These are phyloP conservation scores for Chaetomium strumarium DNA, from an alignment of 2,329 filamentous ascomycete genomes.

Conservation along the genomic window DNA sequence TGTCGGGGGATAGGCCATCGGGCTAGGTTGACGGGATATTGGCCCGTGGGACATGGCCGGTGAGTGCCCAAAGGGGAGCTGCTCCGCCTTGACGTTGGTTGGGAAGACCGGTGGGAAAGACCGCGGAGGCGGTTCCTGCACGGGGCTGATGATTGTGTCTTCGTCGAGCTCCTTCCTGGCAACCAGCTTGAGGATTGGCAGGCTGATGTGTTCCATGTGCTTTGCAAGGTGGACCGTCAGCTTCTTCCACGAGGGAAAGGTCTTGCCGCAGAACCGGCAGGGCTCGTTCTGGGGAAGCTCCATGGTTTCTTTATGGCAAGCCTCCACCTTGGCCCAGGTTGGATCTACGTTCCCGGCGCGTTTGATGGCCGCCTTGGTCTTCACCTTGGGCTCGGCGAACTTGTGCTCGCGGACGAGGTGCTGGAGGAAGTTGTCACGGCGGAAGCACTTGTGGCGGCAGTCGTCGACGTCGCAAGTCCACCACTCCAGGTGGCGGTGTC, in stretches of 20 bases:
- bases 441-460: conserved; percentile 75
- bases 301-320: conserved; percentile 65
- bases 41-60: conserved; percentile 16
- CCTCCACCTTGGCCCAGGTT: conserved; percentile 72
- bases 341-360: conserved; percentile 52
- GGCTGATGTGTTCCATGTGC: conserved; percentile 87
- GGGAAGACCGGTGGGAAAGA: conserved; percentile 29
- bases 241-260: conserved; percentile 84
- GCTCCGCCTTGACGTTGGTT: conserved; percentile 27
- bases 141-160: conserved; percentile 62
- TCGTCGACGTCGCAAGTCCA: conserved; percentile 81
- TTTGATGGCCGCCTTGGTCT: conserved; percentile 64
- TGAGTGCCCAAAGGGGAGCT: conserved; percentile 21
- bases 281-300: conserved; percentile 66
- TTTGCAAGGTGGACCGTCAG: conserved; percentile 88
- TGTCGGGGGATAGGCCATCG: conserved; percentile 15
- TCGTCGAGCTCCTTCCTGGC: conserved; percentile 41
- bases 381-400: conserved; percentile 72
- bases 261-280: conserved; percentile 80
- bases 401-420: conserved; percentile 91
- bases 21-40: conserved; percentile 12
- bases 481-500: conserved; percentile 83
- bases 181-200: conserved; percentile 66
- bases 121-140: conserved; percentile 50
- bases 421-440: conserved; percentile 88